Evolutionary conservation across 257 asterid species (phyloP).

Genomic region (Prunella vulgaris): DNA sequence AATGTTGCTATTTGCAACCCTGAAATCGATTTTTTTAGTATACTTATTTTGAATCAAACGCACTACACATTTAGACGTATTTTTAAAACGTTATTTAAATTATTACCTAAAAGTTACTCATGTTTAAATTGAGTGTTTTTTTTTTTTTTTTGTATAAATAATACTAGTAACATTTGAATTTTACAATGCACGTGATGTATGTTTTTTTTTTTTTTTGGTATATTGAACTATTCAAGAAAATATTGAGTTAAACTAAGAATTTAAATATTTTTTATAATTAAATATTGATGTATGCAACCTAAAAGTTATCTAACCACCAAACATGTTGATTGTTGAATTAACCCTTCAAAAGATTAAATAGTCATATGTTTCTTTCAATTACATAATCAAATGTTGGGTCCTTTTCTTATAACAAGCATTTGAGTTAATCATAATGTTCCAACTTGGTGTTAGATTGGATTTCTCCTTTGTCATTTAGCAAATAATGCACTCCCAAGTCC

Average conservation of each 20-base stretch:
- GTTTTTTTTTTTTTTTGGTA: background rate
- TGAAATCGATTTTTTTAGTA: too few species aligned
- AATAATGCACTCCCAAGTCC: constrained; percentile 5
- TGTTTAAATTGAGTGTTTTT: too few species aligned
- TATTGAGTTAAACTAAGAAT: too few species aligned
- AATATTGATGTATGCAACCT: background rate
- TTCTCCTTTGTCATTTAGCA: constrained; percentile 20
- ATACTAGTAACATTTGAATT: too few species aligned
- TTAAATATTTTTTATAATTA: background rate
- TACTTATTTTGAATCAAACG: too few species aligned
- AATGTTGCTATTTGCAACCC: background rate
- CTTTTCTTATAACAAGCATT: constrained; percentile 18
- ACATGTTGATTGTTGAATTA: background rate
- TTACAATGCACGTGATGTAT: too few species aligned
- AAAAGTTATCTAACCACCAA: constrained; percentile 18
- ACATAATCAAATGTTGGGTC: constrained; percentile 11
- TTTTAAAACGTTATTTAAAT: too few species aligned
- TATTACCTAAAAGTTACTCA: too few species aligned
- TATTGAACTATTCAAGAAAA: background rate
- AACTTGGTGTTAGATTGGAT: constrained; percentile 13
- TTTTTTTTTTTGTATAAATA: too few species aligned
- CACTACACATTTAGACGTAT: too few species aligned
- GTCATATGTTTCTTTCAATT: background rate
- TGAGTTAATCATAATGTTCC: constrained; percentile 8
- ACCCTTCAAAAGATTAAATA: constrained; percentile 3